A percentile compares a stretch with the other conserved stretches of the same genome.
phyloP scores from a whole-genome alignment of 805 yeast species.

The Kurtzmaniella fragi region DNA sequence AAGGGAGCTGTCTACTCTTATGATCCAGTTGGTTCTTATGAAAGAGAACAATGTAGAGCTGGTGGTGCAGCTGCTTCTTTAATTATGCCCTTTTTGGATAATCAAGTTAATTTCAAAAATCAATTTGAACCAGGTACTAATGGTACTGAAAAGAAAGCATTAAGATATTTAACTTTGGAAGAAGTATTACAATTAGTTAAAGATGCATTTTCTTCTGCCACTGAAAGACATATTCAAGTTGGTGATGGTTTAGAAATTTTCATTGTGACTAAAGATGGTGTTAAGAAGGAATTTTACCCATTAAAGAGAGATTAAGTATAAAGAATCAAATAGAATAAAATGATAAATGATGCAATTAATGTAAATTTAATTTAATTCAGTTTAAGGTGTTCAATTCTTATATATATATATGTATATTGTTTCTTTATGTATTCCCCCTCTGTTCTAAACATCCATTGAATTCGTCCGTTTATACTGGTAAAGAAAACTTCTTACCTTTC shows the following conservation, averaged over 20 bases:
- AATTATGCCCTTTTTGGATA: conserved; percentile 96
- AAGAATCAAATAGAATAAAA: neutral
- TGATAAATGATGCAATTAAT: neutral
- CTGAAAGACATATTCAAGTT: conserved; percentile 97
- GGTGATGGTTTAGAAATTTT: conserved; percentile 94
- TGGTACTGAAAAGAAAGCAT: conserved; percentile 57
- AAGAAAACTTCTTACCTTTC: conserved; percentile 69
- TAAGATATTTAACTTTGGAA: conserved; percentile 66
- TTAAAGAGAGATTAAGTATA: conserved; percentile 73
- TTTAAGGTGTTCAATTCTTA: neutral
- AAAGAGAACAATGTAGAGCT: conserved; percentile 95
- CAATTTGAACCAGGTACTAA: conserved; percentile 78
- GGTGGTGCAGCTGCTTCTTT: conserved; percentile 96
- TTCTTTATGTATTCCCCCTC: neutral
- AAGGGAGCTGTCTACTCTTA: conserved; percentile 93
- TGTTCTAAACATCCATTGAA: no score
- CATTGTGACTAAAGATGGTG: conserved; percentile 91
- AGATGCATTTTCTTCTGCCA: conserved; percentile 94
- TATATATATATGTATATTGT: neutral
- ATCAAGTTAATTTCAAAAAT: conserved; percentile 94
- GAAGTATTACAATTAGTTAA: conserved; percentile 84
- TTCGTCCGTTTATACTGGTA: conserved; percentile 57
- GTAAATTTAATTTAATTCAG: neutral
- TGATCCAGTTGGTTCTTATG: conserved; percentile 97
- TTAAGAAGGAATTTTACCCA: conserved; percentile 75